Evolutionary conservation across 169 alveolate genomes (phyloP), one percentile per base, ranked within the genome.

Genomic region (Sarcocystis neurona): DNA sequence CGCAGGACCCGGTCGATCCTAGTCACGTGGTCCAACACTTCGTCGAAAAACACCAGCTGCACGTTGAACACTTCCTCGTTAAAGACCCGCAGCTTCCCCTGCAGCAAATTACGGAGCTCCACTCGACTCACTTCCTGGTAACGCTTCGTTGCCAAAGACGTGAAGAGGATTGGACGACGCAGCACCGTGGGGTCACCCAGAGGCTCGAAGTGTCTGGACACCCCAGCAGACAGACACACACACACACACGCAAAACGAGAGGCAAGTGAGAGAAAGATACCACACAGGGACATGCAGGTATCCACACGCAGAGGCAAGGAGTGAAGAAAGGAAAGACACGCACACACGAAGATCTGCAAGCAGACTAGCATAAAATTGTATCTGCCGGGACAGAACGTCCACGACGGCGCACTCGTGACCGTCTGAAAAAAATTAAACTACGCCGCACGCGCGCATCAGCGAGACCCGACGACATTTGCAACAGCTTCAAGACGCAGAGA

Each of bases 1-100:
- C 98, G 94, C 43, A 98, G 93, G 23, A 98, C 99, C 91, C 99
- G 94, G 89, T 98, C 99, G 72, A 98, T 98, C 90, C 99, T 95
- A 44, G 98, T 94, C 82, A 98, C 97, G 89, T 98, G 99, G 89
- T 98, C 99, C 79, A 98, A 94, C 18, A 97, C 99, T 10, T 97
- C 97, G 93, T 97, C 99, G 89, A 97, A 97, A 23, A 98, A 96
- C 53, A 97, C 99, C 63, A 98, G 95, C 60, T 98, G 98, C 37
- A 97, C 98, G 84, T 97, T 96, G 68, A 97, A 95, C 92, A 97
- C 99, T 93, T 97, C 99, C 94, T 98, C 99, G 85, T 97, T 95
- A 93, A 97, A 98, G 47, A 96, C 91, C 82, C 95, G 95, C 89
- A 97, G 91, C 94, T 97, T 96, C 53, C 92, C 94, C 60, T 74